Percentiles rank a stretch among this genome's conserved stretches.
These are phyloP conservation scores for Blastobotrys malaysiensis DNA, from an alignment of 1,139 yeast species.

Conservation along the genomic window DNA sequence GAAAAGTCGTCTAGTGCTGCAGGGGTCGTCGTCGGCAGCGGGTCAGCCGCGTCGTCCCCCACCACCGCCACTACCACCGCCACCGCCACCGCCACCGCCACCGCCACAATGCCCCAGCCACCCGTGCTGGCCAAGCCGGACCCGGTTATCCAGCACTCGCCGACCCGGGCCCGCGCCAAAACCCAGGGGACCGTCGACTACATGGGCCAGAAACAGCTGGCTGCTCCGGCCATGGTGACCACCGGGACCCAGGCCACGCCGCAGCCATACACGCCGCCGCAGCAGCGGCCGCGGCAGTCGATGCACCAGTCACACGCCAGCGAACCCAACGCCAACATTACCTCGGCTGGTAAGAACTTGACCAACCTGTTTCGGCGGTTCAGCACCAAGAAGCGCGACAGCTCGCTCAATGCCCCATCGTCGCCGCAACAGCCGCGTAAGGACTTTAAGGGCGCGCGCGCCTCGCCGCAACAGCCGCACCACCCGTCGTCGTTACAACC, in stretches of 20 bases:
- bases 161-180: slow-evolving; percentile 21
- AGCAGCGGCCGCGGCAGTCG: neutral
- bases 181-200: slow-evolving; percentile 20
- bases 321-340: slow-evolving; percentile 17
- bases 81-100: slow-evolving; percentile 11
- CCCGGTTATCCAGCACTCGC: slow-evolving; percentile 11
- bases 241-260: slow-evolving; percentile 8
- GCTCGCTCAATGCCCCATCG: neutral
- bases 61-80: slow-evolving; percentile 19
- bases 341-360: slow-evolving; percentile 16
- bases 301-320: slow-evolving; percentile 20
- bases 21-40: neutral
- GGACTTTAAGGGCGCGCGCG: neutral
- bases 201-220: neutral
- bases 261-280: slow-evolving; percentile 10
- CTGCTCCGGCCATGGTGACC: slow-evolving; percentile 1
- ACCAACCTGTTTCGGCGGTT: slow-evolving; percentile 28
- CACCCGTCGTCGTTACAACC: neutral
- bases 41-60: slow-evolving; percentile 7
- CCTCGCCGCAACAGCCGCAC: neutral
- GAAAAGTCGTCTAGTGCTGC: neutral
- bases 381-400: slow-evolving; percentile 19
- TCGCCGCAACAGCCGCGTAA: neutral
- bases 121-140: slow-evolving; percentile 14
- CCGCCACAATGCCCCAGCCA: neutral